Evolutionary conservation across 441 rosid species (phyloP).

Genomic region (Erysimum pusillum): DNA sequence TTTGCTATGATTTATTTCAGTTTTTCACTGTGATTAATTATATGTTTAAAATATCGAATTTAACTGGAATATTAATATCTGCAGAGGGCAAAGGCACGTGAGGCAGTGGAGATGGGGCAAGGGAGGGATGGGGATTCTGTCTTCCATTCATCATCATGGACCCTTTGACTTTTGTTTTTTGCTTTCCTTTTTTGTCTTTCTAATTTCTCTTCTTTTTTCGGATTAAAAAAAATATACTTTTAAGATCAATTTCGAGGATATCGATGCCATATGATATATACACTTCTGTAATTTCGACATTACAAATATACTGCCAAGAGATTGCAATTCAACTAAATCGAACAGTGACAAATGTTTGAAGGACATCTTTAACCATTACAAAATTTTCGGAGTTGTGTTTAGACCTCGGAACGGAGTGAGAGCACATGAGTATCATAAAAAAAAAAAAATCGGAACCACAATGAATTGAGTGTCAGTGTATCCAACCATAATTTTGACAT

Average conservation of each 20-base stretch:
- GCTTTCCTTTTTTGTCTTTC: conserved; percentile 36
- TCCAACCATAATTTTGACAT: conserved; percentile 2
- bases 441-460: background rate
- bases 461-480: background rate
- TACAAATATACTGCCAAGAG: conserved; percentile 26
- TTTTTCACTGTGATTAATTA: conserved; percentile 23
- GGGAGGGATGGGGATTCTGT: conserved; percentile 60
- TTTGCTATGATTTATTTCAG: background rate
- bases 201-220: conserved; percentile 24
- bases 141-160: conserved; percentile 54
- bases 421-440: background rate
- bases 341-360: conserved; percentile 8
- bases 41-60: background rate
- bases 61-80: background rate
- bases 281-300: conserved; percentile 27
- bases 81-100: conserved; percentile 70
- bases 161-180: conserved; percentile 60
- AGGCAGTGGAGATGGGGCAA: conserved; percentile 64
- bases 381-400: background rate
- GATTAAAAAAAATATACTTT: background rate
- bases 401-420: background rate
- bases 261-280: conserved; percentile 27
- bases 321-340: background rate
- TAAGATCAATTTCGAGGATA: conserved; percentile 6
- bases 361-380: background rate